These are phyloP conservation scores for Calvatia gigantea DNA, from an alignment of 768 basidiomycete genomes.

Conservation along the genomic window DNA sequence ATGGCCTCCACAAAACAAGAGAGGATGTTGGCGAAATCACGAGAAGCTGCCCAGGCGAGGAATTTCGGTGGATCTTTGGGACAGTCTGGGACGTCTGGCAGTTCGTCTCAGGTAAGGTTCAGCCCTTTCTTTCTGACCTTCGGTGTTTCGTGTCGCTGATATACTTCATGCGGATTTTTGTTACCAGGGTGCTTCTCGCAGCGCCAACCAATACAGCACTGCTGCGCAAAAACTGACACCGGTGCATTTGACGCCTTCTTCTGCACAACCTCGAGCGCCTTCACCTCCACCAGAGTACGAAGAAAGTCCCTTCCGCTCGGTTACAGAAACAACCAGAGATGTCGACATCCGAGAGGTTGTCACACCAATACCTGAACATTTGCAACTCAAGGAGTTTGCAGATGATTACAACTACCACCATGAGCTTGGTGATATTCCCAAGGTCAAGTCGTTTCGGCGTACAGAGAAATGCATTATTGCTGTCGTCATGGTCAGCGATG, in stretches of 20 bases:
- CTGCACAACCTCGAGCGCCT: neutral
- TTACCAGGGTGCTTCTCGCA: neutral
- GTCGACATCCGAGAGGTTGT: neutral
- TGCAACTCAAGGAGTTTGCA: neutral
- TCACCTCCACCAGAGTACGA: neutral
- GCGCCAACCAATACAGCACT: neutral
- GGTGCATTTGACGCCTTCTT: neutral
- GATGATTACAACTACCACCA: neutral
- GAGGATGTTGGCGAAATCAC: no score
- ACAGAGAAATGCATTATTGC: slow-evolving; percentile 6
- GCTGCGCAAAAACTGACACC: neutral
- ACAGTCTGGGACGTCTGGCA: no score
- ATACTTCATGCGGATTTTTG: no score
- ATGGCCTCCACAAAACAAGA: no score
- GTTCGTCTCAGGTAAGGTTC: no score
- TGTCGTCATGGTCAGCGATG: neutral
- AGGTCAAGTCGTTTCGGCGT: slow-evolving; percentile 2
- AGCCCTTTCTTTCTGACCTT: no score
- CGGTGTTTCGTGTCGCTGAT: no score
- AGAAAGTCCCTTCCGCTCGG: no score
- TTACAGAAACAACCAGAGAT: no score
- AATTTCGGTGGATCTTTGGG: no score
- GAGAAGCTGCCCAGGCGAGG: no score
- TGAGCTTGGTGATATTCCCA: neutral
- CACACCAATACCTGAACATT: neutral